Evolutionary conservation across 306 rosid genomes (phyloP).

Genomic region (Lathyrus oleraceus): DNA sequence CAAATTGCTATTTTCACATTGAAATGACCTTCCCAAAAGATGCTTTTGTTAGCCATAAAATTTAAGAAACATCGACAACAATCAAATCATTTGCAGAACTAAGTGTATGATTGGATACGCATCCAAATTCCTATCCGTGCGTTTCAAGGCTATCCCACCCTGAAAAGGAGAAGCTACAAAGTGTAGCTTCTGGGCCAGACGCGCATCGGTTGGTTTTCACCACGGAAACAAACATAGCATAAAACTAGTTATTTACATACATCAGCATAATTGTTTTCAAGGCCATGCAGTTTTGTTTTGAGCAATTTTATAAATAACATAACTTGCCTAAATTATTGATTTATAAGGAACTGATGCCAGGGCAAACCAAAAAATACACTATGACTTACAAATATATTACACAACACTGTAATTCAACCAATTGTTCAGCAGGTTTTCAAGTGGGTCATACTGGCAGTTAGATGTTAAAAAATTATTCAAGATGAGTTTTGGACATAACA

Average conservation of each 20-base stretch:
- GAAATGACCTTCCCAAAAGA: not conserved
- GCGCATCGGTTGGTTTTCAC: too few species aligned
- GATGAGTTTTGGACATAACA: slow-evolving; percentile 23
- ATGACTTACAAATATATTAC: slow-evolving; percentile 19
- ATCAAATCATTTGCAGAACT: not conserved
- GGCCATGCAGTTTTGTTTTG: not conserved
- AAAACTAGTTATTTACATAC: slow-evolving; percentile 10
- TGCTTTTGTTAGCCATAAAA: slow-evolving; percentile 9
- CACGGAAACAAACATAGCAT: too few species aligned
- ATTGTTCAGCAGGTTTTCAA: slow-evolving; percentile 13
- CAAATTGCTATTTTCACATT: slow-evolving; percentile 15
- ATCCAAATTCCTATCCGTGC: too few species aligned
- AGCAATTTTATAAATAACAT: slow-evolving; percentile 18
- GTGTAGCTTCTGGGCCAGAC: too few species aligned
- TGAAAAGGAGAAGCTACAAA: too few species aligned
- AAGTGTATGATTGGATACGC: too few species aligned
- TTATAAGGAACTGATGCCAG: not conserved
- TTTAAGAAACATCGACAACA: not conserved
- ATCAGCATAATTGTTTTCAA: slow-evolving; percentile 24
- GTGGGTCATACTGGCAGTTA: slow-evolving; percentile 9
- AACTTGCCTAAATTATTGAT: not conserved
- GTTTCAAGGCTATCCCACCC: too few species aligned
- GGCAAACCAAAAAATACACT: not conserved
- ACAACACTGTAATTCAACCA: slow-evolving; percentile 3
- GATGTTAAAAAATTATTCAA: not conserved